Conservation (phyloP, 2,329 filamentous ascomycete genomes). For the Xylaria arbuscula region DNA sequence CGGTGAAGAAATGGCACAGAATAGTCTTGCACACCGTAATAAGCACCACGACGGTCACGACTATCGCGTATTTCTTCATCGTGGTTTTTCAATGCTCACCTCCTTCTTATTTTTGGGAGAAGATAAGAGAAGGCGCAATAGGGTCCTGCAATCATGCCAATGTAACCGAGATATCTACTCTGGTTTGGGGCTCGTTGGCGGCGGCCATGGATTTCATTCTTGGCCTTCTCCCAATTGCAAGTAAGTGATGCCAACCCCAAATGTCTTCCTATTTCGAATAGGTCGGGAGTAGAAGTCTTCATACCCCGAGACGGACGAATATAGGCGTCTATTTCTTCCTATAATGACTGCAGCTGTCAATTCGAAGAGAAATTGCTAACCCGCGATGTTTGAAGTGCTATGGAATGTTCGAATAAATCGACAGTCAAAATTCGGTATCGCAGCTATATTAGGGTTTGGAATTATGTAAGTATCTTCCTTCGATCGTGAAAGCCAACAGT, state of each 20-base stretch:
- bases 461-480: conserved; percentile 56
- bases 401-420: conserved; percentile 62
- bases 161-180: conserved; percentile 56
- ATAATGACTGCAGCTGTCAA: not conserved
- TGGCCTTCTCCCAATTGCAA: conserved; percentile 61
- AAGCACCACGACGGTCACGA: conserved; percentile 52
- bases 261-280: conserved; percentile 2
- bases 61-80: conserved; percentile 57
- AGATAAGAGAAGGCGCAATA: conserved; percentile 47
- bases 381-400: conserved; percentile 50
- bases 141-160: conserved; percentile 56
- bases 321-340: not conserved
- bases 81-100: conserved; percentile 63
- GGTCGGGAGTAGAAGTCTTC: not conserved
- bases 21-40: conserved; percentile 51
- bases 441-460: conserved; percentile 61
- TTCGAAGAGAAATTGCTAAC: conserved; percentile 14
- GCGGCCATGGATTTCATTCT: conserved; percentile 61
- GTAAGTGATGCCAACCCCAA: conserved; percentile 22
- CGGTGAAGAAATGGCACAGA: conserved; percentile 50
- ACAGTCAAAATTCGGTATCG: conserved; percentile 59
- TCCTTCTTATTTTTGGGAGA: conserved; percentile 61
- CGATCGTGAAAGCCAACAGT: not conserved
- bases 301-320: not conserved
- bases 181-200: conserved; percentile 59